phyloP scores from a whole-genome alignment of 305 asterid genomes.

The Ajuga reptans region DNA sequence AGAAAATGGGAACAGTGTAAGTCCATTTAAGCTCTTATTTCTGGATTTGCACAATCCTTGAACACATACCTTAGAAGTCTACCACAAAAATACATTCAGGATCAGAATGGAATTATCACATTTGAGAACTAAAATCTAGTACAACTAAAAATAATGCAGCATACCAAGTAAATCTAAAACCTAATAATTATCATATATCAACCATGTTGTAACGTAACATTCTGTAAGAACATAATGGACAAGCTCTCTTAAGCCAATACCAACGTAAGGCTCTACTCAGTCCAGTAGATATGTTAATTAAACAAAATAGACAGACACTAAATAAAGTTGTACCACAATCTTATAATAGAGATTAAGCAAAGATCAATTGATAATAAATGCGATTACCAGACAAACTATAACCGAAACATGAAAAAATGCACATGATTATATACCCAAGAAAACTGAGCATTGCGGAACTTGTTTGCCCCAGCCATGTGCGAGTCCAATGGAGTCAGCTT shows the following conservation, averaged over 20 bases:
- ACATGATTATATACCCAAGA: slow-evolving; percentile 75
- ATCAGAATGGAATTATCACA: neutral
- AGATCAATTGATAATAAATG: neutral
- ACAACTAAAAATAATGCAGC: neutral
- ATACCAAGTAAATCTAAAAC: neutral
- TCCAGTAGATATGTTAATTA: neutral
- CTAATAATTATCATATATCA: neutral
- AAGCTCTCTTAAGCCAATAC: neutral
- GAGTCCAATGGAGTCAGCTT: slow-evolving; percentile 82
- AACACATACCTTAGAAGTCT: neutral
- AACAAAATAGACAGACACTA: neutral
- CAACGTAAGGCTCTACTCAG: neutral
- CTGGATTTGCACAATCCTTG: neutral
- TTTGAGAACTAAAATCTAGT: neutral
- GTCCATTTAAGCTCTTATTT: neutral
- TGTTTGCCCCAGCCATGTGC: slow-evolving; percentile 80
- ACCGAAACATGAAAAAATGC: slow-evolving; percentile 7
- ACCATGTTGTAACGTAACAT: slow-evolving; percentile 4
- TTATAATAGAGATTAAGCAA: neutral
- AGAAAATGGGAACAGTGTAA: neutral
- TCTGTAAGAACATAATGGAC: neutral
- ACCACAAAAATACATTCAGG: neutral
- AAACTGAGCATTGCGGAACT: slow-evolving; percentile 88
- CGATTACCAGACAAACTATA: neutral
- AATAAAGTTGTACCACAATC: neutral